These are phyloP conservation scores for Candida dubliniensis DNA, from an alignment of 1,139 yeast genomes.

Conservation along the genomic window DNA sequence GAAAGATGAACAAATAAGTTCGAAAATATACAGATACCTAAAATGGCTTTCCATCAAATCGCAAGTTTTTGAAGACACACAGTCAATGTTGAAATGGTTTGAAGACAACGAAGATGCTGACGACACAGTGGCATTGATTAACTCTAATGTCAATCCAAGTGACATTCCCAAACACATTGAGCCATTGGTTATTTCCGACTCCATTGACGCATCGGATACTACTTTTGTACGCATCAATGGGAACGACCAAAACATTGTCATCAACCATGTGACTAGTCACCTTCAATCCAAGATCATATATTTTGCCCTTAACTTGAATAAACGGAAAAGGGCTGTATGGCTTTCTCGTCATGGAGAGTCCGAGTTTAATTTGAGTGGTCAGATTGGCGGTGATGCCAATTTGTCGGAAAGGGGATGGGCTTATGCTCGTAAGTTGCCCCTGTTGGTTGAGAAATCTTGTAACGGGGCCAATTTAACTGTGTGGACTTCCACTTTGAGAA, in stretches of 20 bases:
- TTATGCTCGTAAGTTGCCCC: conserved; percentile 80
- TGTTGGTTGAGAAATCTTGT: conserved; percentile 61
- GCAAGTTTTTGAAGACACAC: conserved; percentile 73
- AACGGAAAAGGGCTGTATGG: conserved; percentile 90
- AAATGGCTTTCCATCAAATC: conserved; percentile 91
- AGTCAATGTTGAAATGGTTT: conserved; percentile 83
- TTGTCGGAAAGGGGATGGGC: conserved; percentile 82
- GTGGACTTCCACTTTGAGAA: conserved; percentile 90
- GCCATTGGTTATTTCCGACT: conserved; percentile 84
- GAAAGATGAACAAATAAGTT: conserved; percentile 1
- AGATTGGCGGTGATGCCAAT: conserved; percentile 94
- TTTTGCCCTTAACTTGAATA: conserved; percentile 92
- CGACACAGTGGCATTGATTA: not conserved
- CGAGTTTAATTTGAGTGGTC: conserved; percentile 86
- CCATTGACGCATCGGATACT: conserved; percentile 54
- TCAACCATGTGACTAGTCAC: conserved; percentile 84
- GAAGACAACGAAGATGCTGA: conserved; percentile 74
- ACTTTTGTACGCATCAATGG: conserved; percentile 1
- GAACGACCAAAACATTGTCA: conserved; percentile 52
- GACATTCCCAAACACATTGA: not conserved
- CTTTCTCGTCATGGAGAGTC: conserved; percentile 95
- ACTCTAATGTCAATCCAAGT: not conserved
- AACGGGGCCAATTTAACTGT: conserved; percentile 82
- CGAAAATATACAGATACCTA: conserved; percentile 78
- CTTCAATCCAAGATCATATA: conserved; percentile 91